Conservation (phyloP, 306 rosid genomes). For the Ormosia emarginata region DNA sequence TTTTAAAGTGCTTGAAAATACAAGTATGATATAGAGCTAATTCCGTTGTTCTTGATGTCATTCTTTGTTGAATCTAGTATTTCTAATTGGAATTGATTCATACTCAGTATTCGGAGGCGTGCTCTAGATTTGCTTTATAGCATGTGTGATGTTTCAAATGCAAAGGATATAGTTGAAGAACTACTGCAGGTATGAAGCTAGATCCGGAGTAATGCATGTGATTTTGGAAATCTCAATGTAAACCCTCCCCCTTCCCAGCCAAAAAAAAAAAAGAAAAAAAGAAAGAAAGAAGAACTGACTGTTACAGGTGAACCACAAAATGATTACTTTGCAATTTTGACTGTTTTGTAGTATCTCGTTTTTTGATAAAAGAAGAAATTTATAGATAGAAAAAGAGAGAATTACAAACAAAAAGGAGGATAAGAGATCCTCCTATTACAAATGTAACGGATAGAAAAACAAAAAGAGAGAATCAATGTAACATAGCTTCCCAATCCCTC, state of each 20-base stretch:
- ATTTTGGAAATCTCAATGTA: neutral
- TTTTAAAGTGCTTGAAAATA: neutral
- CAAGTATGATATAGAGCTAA: neutral
- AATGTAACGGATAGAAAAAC: no score
- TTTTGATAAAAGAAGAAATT: no score
- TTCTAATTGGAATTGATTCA: slow-evolving; percentile 12
- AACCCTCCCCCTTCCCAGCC: neutral
- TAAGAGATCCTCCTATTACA: no score
- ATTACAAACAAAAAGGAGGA: no score
- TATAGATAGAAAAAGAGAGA: no score
- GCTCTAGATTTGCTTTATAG: slow-evolving; percentile 81
- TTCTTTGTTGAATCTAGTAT: neutral
- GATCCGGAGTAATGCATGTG: neutral
- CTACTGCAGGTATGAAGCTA: slow-evolving; percentile 55
- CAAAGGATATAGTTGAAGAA: slow-evolving; percentile 82
- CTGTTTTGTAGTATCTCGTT: slow-evolving; percentile 59
- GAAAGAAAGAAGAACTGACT: neutral
- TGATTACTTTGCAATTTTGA: neutral
- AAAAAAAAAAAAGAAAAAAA: neutral
- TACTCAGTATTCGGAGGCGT: slow-evolving; percentile 68
- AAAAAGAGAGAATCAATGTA: no score
- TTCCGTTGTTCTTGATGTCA: neutral
- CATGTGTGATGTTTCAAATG: slow-evolving; percentile 83
- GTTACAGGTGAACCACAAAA: neutral
- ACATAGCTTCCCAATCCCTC: no score